A percentile compares a stretch with the other conserved stretches of the same genome.
These are phyloP conservation scores for Urochloa ruziziensis DNA, from an alignment of 176 grass and related monocot species.

Conservation along the genomic window DNA sequence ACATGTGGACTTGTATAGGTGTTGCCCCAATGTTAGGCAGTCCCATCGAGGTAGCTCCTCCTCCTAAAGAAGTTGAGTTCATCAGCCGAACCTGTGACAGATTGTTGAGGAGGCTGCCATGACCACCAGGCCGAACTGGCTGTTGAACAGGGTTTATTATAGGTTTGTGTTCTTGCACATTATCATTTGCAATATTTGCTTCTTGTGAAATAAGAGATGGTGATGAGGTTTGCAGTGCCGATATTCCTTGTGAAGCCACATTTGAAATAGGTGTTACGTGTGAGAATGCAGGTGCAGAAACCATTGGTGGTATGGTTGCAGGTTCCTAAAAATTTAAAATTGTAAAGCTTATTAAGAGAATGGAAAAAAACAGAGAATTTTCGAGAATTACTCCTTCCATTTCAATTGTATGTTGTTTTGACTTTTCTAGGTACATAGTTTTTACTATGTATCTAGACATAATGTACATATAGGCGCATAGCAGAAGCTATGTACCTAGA, in stretches of 20 bases:
- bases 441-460: too few relatives aligned
- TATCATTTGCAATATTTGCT: slow-evolving; percentile 64
- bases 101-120: slow-evolving; percentile 83
- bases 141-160: slow-evolving; percentile 65
- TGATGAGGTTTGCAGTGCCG: slow-evolving; percentile 64
- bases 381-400: too few relatives aligned
- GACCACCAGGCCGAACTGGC: slow-evolving; percentile 59
- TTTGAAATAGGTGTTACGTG: slow-evolving; percentile 59
- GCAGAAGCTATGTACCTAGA: too few relatives aligned
- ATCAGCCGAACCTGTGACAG: slow-evolving; percentile 70
- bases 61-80: slow-evolving; percentile 58
- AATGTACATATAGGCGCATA: too few relatives aligned
- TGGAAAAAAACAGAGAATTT: slow-evolving; percentile 4
- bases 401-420: too few relatives aligned
- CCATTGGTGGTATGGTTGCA: slow-evolving; percentile 48
- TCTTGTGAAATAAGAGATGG: slow-evolving; percentile 85
- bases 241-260: slow-evolving; percentile 62
- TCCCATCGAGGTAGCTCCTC: slow-evolving; percentile 61
- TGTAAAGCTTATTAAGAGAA: not conserved
- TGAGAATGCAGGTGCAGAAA: slow-evolving; percentile 55
- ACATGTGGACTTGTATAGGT: slow-evolving; percentile 90
- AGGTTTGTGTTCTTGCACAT: slow-evolving; percentile 79
- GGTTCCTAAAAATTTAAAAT: slow-evolving; percentile 60
- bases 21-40: slow-evolving; percentile 68
- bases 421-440: too few relatives aligned